Evolutionary conservation across 2,329 filamentous ascomycete genomes (phyloP).

Genomic region (Aaosphaeria arxii): DNA sequence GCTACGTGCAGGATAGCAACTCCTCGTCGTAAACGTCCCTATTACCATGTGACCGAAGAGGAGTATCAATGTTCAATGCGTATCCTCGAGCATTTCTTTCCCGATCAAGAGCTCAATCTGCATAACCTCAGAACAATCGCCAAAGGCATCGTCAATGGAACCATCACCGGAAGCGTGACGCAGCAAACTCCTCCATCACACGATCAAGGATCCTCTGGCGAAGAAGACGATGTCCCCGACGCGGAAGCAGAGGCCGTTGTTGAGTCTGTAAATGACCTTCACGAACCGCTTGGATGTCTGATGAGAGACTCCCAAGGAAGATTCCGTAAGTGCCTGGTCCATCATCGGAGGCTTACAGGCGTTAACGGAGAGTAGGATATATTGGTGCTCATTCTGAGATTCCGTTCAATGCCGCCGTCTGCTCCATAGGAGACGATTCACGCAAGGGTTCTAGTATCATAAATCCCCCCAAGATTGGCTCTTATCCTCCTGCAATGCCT

Average conservation of each 20-base stretch:
- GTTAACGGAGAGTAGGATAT: constrained; percentile 18
- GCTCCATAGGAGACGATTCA: constrained; percentile 21
- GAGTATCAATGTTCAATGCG: constrained; percentile 38
- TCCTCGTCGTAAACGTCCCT: constrained; percentile 34
- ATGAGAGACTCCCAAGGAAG: constrained; percentile 35
- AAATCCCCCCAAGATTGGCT: constrained; percentile 23
- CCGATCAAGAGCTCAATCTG: constrained; percentile 33
- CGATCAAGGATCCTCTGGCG: constrained; percentile 19
- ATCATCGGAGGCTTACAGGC: neutral
- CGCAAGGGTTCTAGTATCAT: constrained; percentile 26
- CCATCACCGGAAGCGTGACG: constrained; percentile 16
- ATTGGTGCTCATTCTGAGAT: constrained; percentile 37
- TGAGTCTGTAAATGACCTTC: constrained; percentile 32
- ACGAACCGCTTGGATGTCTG: constrained; percentile 36
- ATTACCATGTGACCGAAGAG: constrained; percentile 40
- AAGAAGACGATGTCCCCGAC: constrained; percentile 13
- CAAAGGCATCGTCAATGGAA: constrained; percentile 30
- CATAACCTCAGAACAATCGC: constrained; percentile 30
- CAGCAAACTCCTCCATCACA: constrained; percentile 1
- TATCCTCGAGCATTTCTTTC: constrained; percentile 36
- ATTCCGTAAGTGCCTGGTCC: constrained; percentile 17
- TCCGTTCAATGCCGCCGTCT: constrained; percentile 36
- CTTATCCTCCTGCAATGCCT: constrained; percentile 27
- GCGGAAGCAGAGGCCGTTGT: constrained; percentile 17
- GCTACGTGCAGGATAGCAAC: constrained; percentile 34